A percentile compares a stretch with the other conserved stretches of the same genome.
Evolutionary conservation across 2,329 filamentous ascomycete species (phyloP).

Genomic region (Alternaria brassicicola): DNA sequence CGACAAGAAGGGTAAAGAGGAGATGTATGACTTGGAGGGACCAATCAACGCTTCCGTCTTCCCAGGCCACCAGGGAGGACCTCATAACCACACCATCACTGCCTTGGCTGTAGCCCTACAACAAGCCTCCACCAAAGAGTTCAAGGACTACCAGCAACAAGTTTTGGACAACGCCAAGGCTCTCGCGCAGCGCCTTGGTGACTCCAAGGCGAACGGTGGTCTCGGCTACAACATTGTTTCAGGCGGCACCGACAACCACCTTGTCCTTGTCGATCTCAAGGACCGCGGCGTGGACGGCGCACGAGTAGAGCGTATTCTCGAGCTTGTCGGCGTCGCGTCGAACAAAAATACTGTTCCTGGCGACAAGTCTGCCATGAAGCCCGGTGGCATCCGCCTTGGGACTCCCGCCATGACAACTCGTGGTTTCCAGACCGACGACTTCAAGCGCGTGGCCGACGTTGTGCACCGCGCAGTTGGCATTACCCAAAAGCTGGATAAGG

Average conservation of each 20-base stretch:
- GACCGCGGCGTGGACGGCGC: constrained; percentile 87
- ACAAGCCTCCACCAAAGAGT: constrained; percentile 88
- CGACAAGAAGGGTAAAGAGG: constrained; percentile 88
- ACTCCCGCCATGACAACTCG: constrained; percentile 97
- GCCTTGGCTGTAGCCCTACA: constrained; percentile 93
- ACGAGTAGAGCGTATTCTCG: constrained; percentile 91
- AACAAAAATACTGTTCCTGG: constrained; percentile 99
- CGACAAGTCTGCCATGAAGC: constrained; percentile 95
- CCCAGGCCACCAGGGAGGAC: constrained; percentile 97
- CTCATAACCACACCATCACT: constrained; percentile 99
- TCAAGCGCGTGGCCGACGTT: constrained; percentile 67
- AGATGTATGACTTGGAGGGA: constrained; percentile 91
- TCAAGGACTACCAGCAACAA: constrained; percentile 91
- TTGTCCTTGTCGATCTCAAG: constrained; percentile 94
- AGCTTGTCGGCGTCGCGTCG: constrained; percentile 98
- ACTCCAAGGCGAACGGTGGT: constrained; percentile 71
- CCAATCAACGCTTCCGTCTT: constrained; percentile 99
- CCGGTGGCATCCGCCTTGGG: constrained; percentile 93
- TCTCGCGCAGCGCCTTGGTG: constrained; percentile 72
- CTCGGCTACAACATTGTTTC: constrained; percentile 94
- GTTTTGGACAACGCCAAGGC: constrained; percentile 94
- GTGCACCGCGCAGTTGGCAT: constrained; percentile 51
- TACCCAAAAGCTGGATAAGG: constrained; percentile 50
- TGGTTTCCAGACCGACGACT: constrained; percentile 91
- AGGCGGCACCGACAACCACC: constrained; percentile 95